A percentile compares a stretch with the other conserved stretches of the same genome.
phyloP scores from a whole-genome alignment of 2,329 filamentous ascomycete genomes.

The Stachybotrys echinatus region DNA sequence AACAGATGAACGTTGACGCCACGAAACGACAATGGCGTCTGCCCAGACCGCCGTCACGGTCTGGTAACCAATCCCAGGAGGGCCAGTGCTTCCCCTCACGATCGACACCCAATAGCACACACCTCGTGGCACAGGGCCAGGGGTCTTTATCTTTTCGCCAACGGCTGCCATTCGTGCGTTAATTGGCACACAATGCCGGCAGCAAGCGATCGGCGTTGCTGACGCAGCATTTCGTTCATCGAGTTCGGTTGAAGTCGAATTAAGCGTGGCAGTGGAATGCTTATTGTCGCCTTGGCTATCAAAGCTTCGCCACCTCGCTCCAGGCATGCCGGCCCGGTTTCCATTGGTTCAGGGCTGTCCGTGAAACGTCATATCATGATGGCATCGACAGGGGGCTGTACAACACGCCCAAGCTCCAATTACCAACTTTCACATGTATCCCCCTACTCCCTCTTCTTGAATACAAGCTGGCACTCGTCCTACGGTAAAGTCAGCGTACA shows the following conservation, averaged over 20 bases:
- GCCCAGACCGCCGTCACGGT: not conserved
- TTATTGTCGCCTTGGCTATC: not conserved
- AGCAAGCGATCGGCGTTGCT: not conserved
- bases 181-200: not conserved
- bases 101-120: not conserved
- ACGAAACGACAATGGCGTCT: not conserved
- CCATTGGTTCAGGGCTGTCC: not conserved
- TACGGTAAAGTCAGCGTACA: conserved; percentile 8
- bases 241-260: not conserved
- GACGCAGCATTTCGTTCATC: not conserved
- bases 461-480: conserved; percentile 30
- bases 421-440: not conserved
- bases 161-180: not conserved
- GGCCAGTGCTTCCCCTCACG: not conserved
- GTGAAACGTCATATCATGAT: too few species aligned
- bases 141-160: not conserved
- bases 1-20: not conserved
- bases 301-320: not conserved
- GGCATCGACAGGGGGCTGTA: too few species aligned
- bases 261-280: not conserved
- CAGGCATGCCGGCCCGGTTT: not conserved
- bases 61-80: not conserved
- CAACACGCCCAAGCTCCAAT: too few species aligned
- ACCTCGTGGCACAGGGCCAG: not conserved
- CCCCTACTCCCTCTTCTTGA: conserved; percentile 20